Percentiles rank a stretch among this genome's conserved stretches.
Evolutionary conservation across 306 rosid genomes (phyloP).

Genomic region (Castanea mollissima): DNA sequence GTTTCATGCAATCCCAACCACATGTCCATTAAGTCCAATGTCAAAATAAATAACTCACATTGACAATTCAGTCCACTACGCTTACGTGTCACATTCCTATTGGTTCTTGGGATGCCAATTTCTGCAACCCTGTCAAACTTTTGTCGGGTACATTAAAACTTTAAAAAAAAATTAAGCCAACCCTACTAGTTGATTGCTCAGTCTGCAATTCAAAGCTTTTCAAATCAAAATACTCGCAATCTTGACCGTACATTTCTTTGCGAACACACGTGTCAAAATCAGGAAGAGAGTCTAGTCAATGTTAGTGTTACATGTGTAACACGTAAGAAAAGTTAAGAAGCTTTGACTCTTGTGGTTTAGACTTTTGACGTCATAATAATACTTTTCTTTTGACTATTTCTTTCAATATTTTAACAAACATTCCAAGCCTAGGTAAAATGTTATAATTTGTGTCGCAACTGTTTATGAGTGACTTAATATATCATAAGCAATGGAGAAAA

Average conservation of each 20-base stretch:
- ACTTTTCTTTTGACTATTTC: background rate
- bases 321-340: background rate
- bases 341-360: background rate
- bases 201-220: no score
- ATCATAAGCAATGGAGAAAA: no score
- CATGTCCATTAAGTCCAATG: background rate
- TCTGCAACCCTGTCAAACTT: background rate
- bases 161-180: background rate
- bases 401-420: background rate
- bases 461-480: accelerated
- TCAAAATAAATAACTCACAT: background rate
- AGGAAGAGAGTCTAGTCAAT: background rate
- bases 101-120: background rate
- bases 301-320: background rate
- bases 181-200: background rate
- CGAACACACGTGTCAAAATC: background rate
- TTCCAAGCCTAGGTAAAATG: no score
- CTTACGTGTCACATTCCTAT: background rate
- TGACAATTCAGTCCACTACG: background rate
- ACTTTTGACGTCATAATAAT: background rate
- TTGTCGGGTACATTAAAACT: background rate
- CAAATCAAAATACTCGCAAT: background rate
- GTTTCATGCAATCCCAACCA: background rate
- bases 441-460: no score
- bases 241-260: background rate